These are phyloP conservation scores for Ustilago trichophora DNA, from an alignment of 1,284 basidiomycete genomes.

Conservation along the genomic window DNA sequence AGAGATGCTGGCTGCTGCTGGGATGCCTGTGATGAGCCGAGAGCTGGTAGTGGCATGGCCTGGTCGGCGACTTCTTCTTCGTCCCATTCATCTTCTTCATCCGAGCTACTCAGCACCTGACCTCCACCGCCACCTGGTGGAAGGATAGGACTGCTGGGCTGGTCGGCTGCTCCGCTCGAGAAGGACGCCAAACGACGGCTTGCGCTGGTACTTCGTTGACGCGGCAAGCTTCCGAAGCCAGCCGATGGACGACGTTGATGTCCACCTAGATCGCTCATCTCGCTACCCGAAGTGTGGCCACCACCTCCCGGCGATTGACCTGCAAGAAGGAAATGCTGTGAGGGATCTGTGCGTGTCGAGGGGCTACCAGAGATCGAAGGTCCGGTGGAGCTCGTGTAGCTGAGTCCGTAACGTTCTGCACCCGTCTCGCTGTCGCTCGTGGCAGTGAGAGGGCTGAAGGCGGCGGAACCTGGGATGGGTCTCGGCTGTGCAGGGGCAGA, in stretches of 20 bases:
- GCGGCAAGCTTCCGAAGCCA: conserved; percentile 32
- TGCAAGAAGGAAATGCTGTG: conserved; percentile 24
- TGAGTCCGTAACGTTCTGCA: conserved; percentile 54
- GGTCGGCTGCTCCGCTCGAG: conserved; percentile 22
- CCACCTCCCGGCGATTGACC: conserved; percentile 40
- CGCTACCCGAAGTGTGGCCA: conserved; percentile 40
- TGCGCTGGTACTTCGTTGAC: conserved; percentile 35
- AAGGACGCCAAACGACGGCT: conserved; percentile 27
- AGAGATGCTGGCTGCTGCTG: conserved; percentile 3
- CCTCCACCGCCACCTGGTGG: conserved; percentile 9
- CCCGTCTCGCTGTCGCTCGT: conserved; percentile 54
- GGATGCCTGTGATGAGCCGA: conserved; percentile 19
- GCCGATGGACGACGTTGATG: conserved; percentile 36
- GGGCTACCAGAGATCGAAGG: conserved; percentile 53
- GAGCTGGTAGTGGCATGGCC: conserved; percentile 57
- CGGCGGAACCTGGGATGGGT: conserved; percentile 38
- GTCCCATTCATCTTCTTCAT: conserved; percentile 61
- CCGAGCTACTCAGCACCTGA: conserved; percentile 51
- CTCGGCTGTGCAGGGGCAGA: conserved; percentile 50
- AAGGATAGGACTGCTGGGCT: conserved; percentile 26
- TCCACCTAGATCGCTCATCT: conserved; percentile 39
- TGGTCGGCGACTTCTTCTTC: conserved; percentile 58
- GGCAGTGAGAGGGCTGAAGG: conserved; percentile 50
- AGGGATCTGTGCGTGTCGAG: conserved; percentile 17
- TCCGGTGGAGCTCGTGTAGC: conserved; percentile 53